These are phyloP conservation scores for Linderina pennispora DNA, from an alignment of 192 early-diverging fungal species.

Conservation along the genomic window DNA sequence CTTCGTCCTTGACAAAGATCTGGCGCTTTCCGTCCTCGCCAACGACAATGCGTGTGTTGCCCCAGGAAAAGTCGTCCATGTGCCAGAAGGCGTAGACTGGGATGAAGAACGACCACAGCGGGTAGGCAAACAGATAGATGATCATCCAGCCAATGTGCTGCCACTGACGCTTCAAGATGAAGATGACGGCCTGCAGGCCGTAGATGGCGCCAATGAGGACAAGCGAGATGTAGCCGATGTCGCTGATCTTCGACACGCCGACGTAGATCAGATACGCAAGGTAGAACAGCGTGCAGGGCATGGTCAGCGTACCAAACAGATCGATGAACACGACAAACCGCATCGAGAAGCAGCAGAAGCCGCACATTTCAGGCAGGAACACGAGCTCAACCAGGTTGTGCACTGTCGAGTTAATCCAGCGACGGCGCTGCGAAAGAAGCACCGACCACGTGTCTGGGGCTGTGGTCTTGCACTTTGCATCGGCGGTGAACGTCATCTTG, in stretches of 20 bases:
- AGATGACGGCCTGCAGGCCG: slow-evolving; percentile 83
- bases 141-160: slow-evolving; percentile 80
- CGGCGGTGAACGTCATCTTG: slow-evolving; percentile 83
- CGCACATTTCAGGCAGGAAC: slow-evolving; percentile 82
- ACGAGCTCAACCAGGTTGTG: slow-evolving; percentile 93
- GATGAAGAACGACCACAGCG: slow-evolving; percentile 87
- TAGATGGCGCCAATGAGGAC: slow-evolving; percentile 77
- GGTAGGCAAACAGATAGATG: slow-evolving; percentile 84
- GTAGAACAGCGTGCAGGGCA: slow-evolving; percentile 79
- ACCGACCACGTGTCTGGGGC: slow-evolving; percentile 85
- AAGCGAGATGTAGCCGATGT: slow-evolving; percentile 76
- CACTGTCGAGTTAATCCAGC: slow-evolving; percentile 99
- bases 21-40: slow-evolving; percentile 64
- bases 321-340: slow-evolving; percentile 94
- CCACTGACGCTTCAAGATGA: slow-evolving; percentile 72
- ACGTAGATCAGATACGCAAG: slow-evolving; percentile 71
- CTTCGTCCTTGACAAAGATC: slow-evolving; percentile 62
- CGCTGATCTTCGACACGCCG: slow-evolving; percentile 51
- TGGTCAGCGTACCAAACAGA: slow-evolving; percentile 71
- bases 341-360: slow-evolving; percentile 97
- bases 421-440: slow-evolving; percentile 86
- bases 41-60: slow-evolving; percentile 84
- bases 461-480: slow-evolving; percentile 84
- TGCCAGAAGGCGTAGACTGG: slow-evolving; percentile 98
- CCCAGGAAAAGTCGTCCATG: slow-evolving; percentile 99